Percentiles rank a stretch among this genome's conserved stretches.
These are phyloP conservation scores for Cryptococcus sp. DNA, from an alignment of 1,284 basidiomycete species.

Conservation along the genomic window DNA sequence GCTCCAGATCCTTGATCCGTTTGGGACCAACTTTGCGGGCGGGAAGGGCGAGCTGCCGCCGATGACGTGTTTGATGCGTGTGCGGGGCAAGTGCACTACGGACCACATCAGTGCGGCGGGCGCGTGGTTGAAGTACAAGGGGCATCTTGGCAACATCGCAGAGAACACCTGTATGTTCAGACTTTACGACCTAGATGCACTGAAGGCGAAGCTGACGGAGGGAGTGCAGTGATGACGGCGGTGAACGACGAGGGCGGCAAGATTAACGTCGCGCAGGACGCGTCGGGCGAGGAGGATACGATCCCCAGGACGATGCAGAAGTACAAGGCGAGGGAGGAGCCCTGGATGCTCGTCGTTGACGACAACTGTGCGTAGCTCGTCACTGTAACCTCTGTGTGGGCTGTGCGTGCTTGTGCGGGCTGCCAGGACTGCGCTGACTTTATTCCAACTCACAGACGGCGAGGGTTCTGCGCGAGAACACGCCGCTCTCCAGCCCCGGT, in stretches of 20 bases:
- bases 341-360: slow-evolving; percentile 94
- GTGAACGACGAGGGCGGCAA: slow-evolving; percentile 89
- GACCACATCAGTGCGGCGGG: slow-evolving; percentile 97
- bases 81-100: slow-evolving; percentile 96
- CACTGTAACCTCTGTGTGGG: not conserved
- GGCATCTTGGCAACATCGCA: slow-evolving; percentile 92
- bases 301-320: slow-evolving; percentile 87
- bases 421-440: not conserved
- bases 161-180: slow-evolving; percentile 80
- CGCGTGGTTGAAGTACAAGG: slow-evolving; percentile 94
- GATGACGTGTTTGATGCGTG: slow-evolving; percentile 81
- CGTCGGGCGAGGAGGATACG: slow-evolving; percentile 63
- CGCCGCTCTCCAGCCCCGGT: slow-evolving; percentile 92
- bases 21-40: slow-evolving; percentile 71
- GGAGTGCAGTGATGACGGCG: slow-evolving; percentile 62
- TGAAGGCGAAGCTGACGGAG: slow-evolving; percentile 31
- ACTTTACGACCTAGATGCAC: too few relatives aligned
- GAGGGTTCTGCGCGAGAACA: slow-evolving; percentile 86
- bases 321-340: slow-evolving; percentile 73
- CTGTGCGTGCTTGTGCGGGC: not conserved
- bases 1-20: slow-evolving; percentile 84
- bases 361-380: slow-evolving; percentile 60
- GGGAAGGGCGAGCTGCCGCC: slow-evolving; percentile 70
- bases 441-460: slow-evolving; percentile 56
- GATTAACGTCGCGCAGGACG: slow-evolving; percentile 82